A percentile compares a stretch with the other conserved stretches of the same genome.
Conservation (phyloP, 371 early-diverging fungal genomes). For the Parasitella parasitica region DNA sequence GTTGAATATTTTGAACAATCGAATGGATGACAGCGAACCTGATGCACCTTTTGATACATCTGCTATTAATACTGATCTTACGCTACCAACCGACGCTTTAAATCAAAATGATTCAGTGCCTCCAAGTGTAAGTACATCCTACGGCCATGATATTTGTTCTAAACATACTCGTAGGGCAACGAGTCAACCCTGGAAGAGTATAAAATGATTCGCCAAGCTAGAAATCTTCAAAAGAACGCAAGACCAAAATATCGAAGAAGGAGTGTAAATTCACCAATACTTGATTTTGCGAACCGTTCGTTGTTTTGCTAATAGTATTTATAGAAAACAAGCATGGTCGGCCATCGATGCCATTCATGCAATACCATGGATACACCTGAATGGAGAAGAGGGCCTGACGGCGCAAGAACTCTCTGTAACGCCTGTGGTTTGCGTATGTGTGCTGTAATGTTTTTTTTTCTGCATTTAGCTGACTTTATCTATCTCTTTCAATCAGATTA, state of each 20-base stretch:
- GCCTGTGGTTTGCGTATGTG: conserved; percentile 67
- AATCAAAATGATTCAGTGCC: neutral
- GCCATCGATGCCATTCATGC: conserved; percentile 61
- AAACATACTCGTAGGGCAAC: neutral
- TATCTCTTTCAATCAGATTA: conserved; percentile 13
- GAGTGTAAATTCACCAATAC: conserved; percentile 14
- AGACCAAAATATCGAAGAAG: conserved; percentile 37
- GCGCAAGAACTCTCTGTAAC: conserved; percentile 68
- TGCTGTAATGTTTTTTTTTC: neutral
- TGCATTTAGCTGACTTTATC: neutral
- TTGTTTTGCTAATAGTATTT: neutral
- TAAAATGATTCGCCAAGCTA: conserved; percentile 38
- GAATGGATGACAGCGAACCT: neutral
- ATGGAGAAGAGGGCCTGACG: conserved; percentile 74
- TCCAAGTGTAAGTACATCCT: neutral
- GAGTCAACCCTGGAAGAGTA: conserved; percentile 18
- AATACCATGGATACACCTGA: conserved; percentile 64
- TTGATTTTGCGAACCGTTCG: neutral
- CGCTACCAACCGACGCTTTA: neutral
- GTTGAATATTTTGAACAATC: neutral
- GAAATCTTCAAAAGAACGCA: conserved; percentile 28
- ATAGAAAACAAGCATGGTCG: conserved; percentile 36
- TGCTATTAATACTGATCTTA: neutral
- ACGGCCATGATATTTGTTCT: neutral
- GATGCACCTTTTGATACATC: neutral